Percentiles rank a stretch among this genome's conserved stretches.
Conservation (phyloP, 768 basidiomycete species). For the Nevesoporus exiguus region DNA sequence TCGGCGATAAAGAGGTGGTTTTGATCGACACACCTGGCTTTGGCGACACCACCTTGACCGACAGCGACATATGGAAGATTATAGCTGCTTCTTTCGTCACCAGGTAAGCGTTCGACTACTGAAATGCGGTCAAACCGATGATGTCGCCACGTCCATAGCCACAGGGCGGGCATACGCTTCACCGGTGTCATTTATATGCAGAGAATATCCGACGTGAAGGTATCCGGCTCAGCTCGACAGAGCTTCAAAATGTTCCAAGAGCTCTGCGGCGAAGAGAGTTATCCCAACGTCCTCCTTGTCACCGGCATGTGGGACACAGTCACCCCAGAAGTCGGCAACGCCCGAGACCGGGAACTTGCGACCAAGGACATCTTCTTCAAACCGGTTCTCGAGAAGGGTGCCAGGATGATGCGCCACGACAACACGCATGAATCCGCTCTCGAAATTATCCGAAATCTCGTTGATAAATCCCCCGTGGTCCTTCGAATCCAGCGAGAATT, state of each 20-base stretch:
- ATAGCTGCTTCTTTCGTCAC: conserved; percentile 40
- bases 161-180: conserved; percentile 30
- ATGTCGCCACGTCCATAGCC: conserved; percentile 7
- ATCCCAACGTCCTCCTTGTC: conserved; percentile 46
- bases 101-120: conserved; percentile 13
- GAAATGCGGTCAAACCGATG: not conserved
- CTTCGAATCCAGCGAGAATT: conserved; percentile 57
- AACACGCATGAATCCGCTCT: conserved; percentile 44
- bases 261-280: conserved; percentile 47
- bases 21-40: conserved; percentile 66
- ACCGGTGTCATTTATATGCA: conserved; percentile 52
- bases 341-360: conserved; percentile 43
- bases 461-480: conserved; percentile 35
- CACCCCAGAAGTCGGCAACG: conserved; percentile 29
- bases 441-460: conserved; percentile 39
- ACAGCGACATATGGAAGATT: conserved; percentile 47
- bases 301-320: conserved; percentile 52
- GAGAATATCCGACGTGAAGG: conserved; percentile 46
- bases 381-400: conserved; percentile 44
- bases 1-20: conserved; percentile 36
- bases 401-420: conserved; percentile 41
- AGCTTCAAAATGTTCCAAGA: conserved; percentile 50
- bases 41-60: conserved; percentile 48
- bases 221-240: conserved; percentile 44
- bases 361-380: conserved; percentile 47